Evolutionary conservation across 177 flowering plant species (phyloP), one percentile per base, ranked within the genome.

Genomic region (Telopea speciosissima): DNA sequence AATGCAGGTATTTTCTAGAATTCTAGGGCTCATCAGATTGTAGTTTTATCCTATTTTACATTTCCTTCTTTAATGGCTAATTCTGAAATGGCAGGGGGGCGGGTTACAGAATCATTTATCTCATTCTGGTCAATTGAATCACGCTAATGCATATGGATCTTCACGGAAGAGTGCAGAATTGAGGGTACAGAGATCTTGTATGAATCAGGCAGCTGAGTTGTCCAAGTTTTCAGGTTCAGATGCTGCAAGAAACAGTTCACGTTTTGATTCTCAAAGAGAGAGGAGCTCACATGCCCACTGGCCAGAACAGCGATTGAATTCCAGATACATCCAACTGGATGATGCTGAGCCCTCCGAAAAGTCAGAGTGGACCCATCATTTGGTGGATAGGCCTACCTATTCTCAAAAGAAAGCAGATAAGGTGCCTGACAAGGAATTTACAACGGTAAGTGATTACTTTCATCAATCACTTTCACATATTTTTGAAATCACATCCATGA

Each of bases 221-320:
- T 83, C 87, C 54, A 78, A 80, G 69, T 84, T 83, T 75, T 82
- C 90, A 44, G 81, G 78, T 70, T 87, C 87, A 8, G 86, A 83
- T 36, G 84, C 81, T 33, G 79, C 72, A 63, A 79, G 80, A 67
- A 86, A 81, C 58, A 70, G 67, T 75, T 82, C 87, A 63, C 75
- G 69, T 24, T 73, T 77, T 23, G 84, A 81, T 68, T 54, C 72
- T 19, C 62, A 54, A 22, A 74, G 76, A 54, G 87, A 82, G 24
- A 45, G 70, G 36, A 70, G 78, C 62, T 24, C 66, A 26, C 74
- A 78, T 71, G 60, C 79, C 25, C 78, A 80, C 17, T 83, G 86
- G 90, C 73, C 68, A 2, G 84, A 72, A n/a, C 80, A 82, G 11
- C 72, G 63, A 36, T 44, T 33, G 45, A 78, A 62, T 70, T 67